phyloP scores from a whole-genome alignment of 768 basidiomycete species.

The Mycena olivaceomarginata region DNA sequence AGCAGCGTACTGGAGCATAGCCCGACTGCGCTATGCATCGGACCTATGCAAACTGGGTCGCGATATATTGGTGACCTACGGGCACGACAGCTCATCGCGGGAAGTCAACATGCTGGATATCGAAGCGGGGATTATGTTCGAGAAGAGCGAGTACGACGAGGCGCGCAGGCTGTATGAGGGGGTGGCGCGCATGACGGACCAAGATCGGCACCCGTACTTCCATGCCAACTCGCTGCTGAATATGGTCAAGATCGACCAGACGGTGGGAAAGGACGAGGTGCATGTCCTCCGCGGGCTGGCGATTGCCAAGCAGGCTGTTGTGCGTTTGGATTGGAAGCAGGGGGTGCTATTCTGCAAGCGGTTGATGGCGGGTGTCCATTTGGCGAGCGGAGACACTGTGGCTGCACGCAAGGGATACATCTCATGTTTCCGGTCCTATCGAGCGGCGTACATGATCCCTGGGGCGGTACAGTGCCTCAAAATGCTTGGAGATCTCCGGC shows the following conservation, averaged over 20 bases:
- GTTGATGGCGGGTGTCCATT: slow-evolving; percentile 9
- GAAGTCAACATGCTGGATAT: slow-evolving; percentile 19
- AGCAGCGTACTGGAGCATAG: not conserved
- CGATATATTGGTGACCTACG: slow-evolving; percentile 2
- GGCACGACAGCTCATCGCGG: not conserved
- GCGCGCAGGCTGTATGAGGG: slow-evolving; percentile 3
- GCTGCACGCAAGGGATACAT: not conserved
- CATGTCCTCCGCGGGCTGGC: not conserved
- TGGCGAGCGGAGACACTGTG: not conserved
- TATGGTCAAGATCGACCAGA: slow-evolving; percentile 17
- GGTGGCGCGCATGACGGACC: slow-evolving; percentile 15
- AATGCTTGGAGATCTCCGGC: slow-evolving; percentile 18
- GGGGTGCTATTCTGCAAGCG: not conserved
- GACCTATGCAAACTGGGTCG: slow-evolving; percentile 19
- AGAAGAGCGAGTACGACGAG: slow-evolving; percentile 31
- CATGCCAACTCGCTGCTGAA: slow-evolving; percentile 14
- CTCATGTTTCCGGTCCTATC: not conserved
- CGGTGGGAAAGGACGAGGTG: not conserved
- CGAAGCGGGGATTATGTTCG: slow-evolving; percentile 22
- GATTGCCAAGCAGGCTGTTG: not conserved
- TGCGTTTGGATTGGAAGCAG: not conserved
- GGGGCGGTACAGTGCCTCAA: slow-evolving; percentile 3
- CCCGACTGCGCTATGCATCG: not conserved
- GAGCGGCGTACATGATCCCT: not conserved
- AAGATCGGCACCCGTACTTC: slow-evolving; percentile 7